A percentile compares a stretch with the other conserved stretches of the same genome.
Conservation (phyloP, 1,284 basidiomycete species). For the Moesziomyces globuligerus region DNA sequence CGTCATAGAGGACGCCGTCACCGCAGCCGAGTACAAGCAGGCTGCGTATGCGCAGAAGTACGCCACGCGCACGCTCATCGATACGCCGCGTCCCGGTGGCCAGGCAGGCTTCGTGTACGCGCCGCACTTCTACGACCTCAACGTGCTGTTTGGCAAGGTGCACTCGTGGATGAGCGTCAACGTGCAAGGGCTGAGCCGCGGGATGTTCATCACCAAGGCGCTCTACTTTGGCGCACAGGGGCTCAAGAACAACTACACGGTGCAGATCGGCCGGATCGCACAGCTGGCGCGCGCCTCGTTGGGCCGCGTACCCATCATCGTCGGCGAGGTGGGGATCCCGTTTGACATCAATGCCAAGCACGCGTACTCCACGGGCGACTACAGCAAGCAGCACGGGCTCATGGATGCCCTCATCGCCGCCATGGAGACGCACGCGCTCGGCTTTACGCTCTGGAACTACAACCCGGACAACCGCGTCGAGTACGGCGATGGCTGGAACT, state of each 20-base stretch:
- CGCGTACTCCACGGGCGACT: conserved; percentile 73
- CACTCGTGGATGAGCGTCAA: conserved; percentile 60
- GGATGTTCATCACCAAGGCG: conserved; percentile 56
- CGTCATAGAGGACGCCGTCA: conserved; percentile 13
- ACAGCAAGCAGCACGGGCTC: conserved; percentile 69
- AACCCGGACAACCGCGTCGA: conserved; percentile 85
- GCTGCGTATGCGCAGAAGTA: conserved; percentile 46
- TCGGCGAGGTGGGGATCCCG: conserved; percentile 65
- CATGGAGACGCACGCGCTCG: conserved; percentile 62
- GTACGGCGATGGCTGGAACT: conserved; percentile 91
- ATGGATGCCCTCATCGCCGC: conserved; percentile 66
- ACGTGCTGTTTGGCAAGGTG: conserved; percentile 63
- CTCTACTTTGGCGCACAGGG: conserved; percentile 60
- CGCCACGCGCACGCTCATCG: conserved; percentile 37
- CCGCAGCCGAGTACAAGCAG: conserved; percentile 16
- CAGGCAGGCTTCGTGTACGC: conserved; percentile 51
- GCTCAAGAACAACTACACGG: conserved; percentile 46
- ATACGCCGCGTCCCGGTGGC: conserved; percentile 44
- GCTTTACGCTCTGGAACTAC: conserved; percentile 83
- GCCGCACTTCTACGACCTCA: conserved; percentile 66
- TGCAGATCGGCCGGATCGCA: conserved; percentile 48
- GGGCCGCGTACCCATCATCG: conserved; percentile 55
- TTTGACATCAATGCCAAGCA: conserved; percentile 60
- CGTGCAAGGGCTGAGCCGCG: conserved; percentile 62
- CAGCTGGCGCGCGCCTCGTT: conserved; percentile 43